phyloP scores from a whole-genome alignment of 805 yeast species.

The Priceomyces melissophilus region DNA sequence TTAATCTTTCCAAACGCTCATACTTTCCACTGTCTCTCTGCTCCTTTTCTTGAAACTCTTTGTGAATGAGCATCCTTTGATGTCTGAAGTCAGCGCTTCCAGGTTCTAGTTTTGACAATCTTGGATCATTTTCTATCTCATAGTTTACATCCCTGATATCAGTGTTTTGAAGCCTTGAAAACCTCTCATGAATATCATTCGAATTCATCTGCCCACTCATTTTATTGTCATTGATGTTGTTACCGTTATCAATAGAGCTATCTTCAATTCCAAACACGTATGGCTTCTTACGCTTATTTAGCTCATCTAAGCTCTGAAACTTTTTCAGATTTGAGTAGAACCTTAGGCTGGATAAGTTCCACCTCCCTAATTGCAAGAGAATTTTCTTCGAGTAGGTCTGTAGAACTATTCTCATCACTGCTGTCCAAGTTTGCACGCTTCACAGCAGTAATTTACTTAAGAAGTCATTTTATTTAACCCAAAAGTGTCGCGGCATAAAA shows the following conservation, averaged over 20 bases:
- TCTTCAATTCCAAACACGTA: constrained; percentile 25
- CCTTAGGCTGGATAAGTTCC: background rate
- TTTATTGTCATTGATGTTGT: constrained; percentile 10
- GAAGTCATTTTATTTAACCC: too few species aligned
- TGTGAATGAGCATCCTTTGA: constrained; percentile 23
- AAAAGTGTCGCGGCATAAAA: too few species aligned
- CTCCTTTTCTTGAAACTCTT: constrained; percentile 23
- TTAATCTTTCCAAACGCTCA: constrained; percentile 42
- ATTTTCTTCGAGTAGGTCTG: too few species aligned
- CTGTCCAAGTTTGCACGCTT: too few species aligned
- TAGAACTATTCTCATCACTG: too few species aligned
- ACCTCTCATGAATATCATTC: constrained; percentile 5
- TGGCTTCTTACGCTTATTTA: constrained; percentile 32
- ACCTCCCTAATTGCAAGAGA: too few species aligned
- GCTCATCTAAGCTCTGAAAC: constrained; percentile 27
- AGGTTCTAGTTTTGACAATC: constrained; percentile 21
- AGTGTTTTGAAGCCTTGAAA: constrained; percentile 12
- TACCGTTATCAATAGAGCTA: constrained; percentile 6
- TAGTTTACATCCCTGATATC: constrained; percentile 17
- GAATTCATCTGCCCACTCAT: constrained; percentile 3
- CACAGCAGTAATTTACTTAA: too few species aligned
- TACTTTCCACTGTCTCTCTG: constrained; percentile 24
- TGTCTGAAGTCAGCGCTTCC: constrained; percentile 38
- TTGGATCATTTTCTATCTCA: constrained; percentile 29
- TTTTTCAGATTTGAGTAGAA: constrained; percentile 6